These are phyloP conservation scores for Apiospora aurea DNA, from an alignment of 2,329 filamentous ascomycete species.

Conservation along the genomic window DNA sequence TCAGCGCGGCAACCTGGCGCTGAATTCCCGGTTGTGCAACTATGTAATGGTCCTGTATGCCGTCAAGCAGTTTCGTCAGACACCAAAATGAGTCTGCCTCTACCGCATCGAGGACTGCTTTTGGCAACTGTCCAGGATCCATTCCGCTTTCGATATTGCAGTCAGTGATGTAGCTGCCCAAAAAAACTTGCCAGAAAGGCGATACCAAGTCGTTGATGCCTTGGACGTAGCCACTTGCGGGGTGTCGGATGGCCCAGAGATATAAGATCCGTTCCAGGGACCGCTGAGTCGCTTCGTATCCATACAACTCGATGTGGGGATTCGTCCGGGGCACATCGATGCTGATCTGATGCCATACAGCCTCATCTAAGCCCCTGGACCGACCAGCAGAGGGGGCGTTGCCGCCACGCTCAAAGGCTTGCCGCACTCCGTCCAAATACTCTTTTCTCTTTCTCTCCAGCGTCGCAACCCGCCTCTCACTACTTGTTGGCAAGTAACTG, in stretches of 20 bases:
- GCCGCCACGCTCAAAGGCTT: conserved; percentile 73
- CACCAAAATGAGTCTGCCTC: conserved; percentile 99
- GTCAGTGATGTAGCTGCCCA: conserved; percentile 94
- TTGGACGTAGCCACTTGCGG: conserved; percentile 96
- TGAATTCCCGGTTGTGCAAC: conserved; percentile 97
- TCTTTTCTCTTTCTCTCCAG: conserved; percentile 95
- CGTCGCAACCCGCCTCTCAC: conserved; percentile 87
- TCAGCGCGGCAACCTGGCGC: conserved; percentile 85
- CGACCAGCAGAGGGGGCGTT: conserved; percentile 51
- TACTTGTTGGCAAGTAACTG: conserved; percentile 96
- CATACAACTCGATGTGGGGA: conserved; percentile 92
- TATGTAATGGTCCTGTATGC: conserved; percentile 99
- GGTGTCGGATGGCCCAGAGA: conserved; percentile 96
- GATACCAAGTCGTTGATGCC: conserved; percentile 98
- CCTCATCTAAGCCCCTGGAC: conserved; percentile 82
- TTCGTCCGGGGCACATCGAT: conserved; percentile 97
- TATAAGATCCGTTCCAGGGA: conserved; percentile 95
- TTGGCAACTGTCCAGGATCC: conserved; percentile 94
- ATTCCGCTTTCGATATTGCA: conserved; percentile 91
- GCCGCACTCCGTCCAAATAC: conserved; percentile 89
- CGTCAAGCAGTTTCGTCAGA: conserved; percentile 95
- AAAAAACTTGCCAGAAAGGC: conserved; percentile 97
- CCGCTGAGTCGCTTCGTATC: conserved; percentile 93
- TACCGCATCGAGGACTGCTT: conserved; percentile 90
- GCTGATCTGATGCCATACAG: conserved; percentile 99